Percentiles rank a stretch among this genome's conserved stretches.
phyloP scores from a whole-genome alignment of 345 rosid genomes.

The Eucalyptus tenuipes region DNA sequence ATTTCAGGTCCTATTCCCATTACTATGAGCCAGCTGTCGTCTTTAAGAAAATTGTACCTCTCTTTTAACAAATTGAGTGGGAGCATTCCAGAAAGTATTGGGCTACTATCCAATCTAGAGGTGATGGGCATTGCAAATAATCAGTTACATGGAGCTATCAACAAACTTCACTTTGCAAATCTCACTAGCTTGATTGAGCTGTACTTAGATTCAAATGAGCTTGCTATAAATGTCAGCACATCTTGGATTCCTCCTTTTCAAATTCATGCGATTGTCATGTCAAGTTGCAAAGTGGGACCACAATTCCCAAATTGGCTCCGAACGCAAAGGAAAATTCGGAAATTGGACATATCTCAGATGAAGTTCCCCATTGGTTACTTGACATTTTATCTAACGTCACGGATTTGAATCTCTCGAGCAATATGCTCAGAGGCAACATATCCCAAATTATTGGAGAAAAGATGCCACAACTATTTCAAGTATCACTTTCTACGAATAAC shows the following conservation, averaged over 20 bases:
- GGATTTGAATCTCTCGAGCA: background rate
- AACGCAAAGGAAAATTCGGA: background rate
- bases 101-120: background rate
- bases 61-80: background rate
- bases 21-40: fast-evolving
- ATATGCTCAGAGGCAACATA: background rate
- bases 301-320: background rate
- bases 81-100: background rate
- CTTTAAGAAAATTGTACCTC: background rate
- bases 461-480: background rate
- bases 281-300: background rate
- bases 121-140: background rate
- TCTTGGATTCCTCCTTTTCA: background rate
- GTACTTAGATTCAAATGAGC: fast-evolving
- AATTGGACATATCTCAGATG: background rate
- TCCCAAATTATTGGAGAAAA: background rate
- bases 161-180: background rate
- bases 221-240: background rate
- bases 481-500: background rate
- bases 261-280: background rate
- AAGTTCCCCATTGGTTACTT: background rate
- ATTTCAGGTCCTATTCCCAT: background rate
- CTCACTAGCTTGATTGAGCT: background rate
- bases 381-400: background rate
- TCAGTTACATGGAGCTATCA: background rate